Evolutionary conservation across 176 grass and related monocot genomes (phyloP).

Genomic region (Triticum monococcum): DNA sequence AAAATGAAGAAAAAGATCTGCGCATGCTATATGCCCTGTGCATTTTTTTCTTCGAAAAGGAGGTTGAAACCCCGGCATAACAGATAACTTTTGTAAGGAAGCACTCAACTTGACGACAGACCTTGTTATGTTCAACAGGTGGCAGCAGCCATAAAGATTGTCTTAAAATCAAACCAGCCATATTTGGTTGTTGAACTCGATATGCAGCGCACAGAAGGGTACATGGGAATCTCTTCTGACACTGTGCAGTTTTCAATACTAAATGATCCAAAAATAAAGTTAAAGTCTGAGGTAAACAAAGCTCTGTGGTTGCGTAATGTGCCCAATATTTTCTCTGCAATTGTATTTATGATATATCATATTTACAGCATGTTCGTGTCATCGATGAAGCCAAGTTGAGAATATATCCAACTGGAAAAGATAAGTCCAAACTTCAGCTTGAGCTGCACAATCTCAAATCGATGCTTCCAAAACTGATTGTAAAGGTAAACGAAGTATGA

Average conservation of each 20-base stretch:
- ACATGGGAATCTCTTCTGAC: slow-evolving; percentile 66
- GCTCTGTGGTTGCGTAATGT: not conserved
- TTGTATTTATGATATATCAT: slow-evolving; percentile 16
- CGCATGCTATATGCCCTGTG: not conserved
- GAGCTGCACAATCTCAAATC: slow-evolving; percentile 69
- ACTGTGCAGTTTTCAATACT: slow-evolving; percentile 72
- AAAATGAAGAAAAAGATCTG: not conserved
- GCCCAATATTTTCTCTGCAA: not conserved
- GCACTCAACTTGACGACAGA: not conserved
- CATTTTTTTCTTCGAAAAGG: not conserved
- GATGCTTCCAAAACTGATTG: slow-evolving; percentile 83
- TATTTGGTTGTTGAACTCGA: slow-evolving; percentile 71
- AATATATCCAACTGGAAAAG: slow-evolving; percentile 80
- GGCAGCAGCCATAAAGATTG: slow-evolving; percentile 53
- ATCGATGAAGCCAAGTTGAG: slow-evolving; percentile 58
- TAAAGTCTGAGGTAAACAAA: slow-evolving; percentile 78
- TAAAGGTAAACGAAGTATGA: slow-evolving; percentile 57
- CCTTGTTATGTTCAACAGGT: slow-evolving; percentile 48
- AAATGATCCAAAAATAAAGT: slow-evolving; percentile 84
- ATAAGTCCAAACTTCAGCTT: slow-evolving; percentile 70
- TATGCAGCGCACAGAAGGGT: slow-evolving; percentile 56
- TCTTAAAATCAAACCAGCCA: slow-evolving; percentile 64
- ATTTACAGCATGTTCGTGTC: slow-evolving; percentile 64
- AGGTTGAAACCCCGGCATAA: not conserved
- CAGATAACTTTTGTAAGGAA: slow-evolving; percentile 15